A percentile compares a stretch with the other conserved stretches of the same genome.
Evolutionary conservation across 2,329 filamentous ascomycete species (phyloP).

Genomic region (Cladosporium sp.): DNA sequence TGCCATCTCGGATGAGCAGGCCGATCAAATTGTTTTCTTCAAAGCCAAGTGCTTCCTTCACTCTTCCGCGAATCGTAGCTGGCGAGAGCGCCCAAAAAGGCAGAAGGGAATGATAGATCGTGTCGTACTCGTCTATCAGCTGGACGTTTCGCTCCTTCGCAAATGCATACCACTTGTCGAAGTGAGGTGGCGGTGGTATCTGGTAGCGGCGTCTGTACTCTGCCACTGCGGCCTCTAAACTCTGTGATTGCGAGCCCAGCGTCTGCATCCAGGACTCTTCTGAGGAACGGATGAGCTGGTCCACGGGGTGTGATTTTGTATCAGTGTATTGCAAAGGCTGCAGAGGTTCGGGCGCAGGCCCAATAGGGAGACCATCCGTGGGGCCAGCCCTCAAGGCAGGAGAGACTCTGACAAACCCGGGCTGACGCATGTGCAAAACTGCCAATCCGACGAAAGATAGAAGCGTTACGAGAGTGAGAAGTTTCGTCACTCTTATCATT

Average conservation of each 20-base stretch:
- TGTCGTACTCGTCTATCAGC: slow-evolving; percentile 91
- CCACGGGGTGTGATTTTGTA: slow-evolving; percentile 43
- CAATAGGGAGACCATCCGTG: slow-evolving; percentile 12
- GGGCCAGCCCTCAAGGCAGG: neutral
- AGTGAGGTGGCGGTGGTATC: slow-evolving; percentile 80
- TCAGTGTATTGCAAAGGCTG: slow-evolving; percentile 36
- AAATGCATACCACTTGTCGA: slow-evolving; percentile 92
- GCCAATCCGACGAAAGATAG: slow-evolving; percentile 34
- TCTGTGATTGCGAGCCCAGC: slow-evolving; percentile 58
- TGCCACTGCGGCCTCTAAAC: slow-evolving; percentile 68
- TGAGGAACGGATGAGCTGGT: slow-evolving; percentile 41
- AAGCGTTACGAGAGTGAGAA: slow-evolving; percentile 34
- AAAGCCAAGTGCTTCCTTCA: slow-evolving; percentile 76
- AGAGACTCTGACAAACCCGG: slow-evolving; percentile 6
- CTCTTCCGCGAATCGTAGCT: slow-evolving; percentile 70
- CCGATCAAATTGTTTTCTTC: slow-evolving; percentile 73
- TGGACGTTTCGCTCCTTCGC: slow-evolving; percentile 69
- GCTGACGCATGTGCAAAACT: slow-evolving; percentile 30
- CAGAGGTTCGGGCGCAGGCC: slow-evolving; percentile 21
- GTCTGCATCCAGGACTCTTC: slow-evolving; percentile 38
- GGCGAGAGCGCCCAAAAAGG: slow-evolving; percentile 92
- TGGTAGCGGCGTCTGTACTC: slow-evolving; percentile 82
- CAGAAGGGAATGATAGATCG: slow-evolving; percentile 72
- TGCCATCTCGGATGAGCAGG: slow-evolving; percentile 71
- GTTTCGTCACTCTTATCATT: slow-evolving; percentile 11